phyloP scores from a whole-genome alignment of 2,329 filamentous ascomycete species.

The Fusarium musae region DNA sequence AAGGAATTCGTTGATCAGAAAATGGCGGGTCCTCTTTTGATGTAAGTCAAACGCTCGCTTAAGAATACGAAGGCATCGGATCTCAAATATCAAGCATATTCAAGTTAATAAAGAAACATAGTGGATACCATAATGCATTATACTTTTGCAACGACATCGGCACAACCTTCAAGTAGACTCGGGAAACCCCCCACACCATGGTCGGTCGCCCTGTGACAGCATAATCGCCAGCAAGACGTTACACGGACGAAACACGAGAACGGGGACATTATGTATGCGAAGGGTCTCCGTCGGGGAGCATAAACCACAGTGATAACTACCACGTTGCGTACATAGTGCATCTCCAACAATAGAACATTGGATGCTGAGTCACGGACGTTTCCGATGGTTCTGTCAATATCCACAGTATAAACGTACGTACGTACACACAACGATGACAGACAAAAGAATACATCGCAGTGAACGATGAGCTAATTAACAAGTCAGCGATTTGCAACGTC shows the following conservation, averaged over 20 bases:
- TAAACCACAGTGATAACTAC: background rate
- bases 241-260: slow-evolving; percentile 36
- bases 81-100: slow-evolving; percentile 3
- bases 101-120: slow-evolving; percentile 4
- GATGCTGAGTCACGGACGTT: background rate
- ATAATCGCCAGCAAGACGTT: slow-evolving; percentile 18
- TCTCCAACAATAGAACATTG: slow-evolving; percentile 7
- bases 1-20: slow-evolving; percentile 6
- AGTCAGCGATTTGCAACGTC: slow-evolving; percentile 6
- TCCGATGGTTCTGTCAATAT: background rate
- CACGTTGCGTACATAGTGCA: background rate
- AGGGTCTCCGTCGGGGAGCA: slow-evolving; percentile 11
- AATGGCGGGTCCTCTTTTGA: background rate
- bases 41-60: background rate
- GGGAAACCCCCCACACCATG: slow-evolving; percentile 4
- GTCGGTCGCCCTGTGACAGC: background rate
- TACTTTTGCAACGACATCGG: slow-evolving; percentile 1
- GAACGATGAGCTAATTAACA: slow-evolving; percentile 6
- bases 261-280: slow-evolving; percentile 4
- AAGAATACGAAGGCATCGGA: slow-evolving; percentile 5
- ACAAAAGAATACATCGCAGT: background rate
- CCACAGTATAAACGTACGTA: background rate
- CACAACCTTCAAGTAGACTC: slow-evolving; percentile 6
- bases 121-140: background rate
- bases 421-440: background rate